Evolutionary conservation across 2,329 filamentous ascomycete genomes (phyloP).

Genomic region (Phialemoniopsis sp.): DNA sequence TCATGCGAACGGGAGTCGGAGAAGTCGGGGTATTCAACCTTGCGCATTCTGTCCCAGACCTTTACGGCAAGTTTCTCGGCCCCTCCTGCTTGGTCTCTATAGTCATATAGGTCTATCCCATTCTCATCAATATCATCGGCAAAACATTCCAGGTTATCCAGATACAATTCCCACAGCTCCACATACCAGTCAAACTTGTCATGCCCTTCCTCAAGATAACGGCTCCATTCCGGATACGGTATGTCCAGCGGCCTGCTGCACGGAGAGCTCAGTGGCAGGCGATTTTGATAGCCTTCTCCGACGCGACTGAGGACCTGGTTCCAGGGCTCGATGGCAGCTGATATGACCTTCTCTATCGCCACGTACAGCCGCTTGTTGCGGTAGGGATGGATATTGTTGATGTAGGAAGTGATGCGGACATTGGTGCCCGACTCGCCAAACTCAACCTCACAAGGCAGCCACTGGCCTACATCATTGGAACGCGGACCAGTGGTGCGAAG

Average conservation of each 20-base stretch:
- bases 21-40: constrained; percentile 10
- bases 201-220: no score
- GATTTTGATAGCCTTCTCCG: not conserved
- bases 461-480: constrained; percentile 21
- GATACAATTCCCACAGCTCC: no score
- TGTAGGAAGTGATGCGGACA: constrained; percentile 33
- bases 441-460: constrained; percentile 29
- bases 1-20: constrained; percentile 5
- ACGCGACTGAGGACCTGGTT: constrained; percentile 18
- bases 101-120: no score
- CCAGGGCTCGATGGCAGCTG: constrained; percentile 34
- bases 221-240: no score
- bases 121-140: not conserved
- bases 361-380: constrained; percentile 24
- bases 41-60: not conserved
- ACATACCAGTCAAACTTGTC: no score
- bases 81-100: no score
- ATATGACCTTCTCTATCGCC: constrained; percentile 27
- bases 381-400: constrained; percentile 38
- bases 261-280: no score
- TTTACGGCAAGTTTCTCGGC: not conserved
- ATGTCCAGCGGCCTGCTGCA: no score
- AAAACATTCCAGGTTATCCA: no score
- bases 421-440: constrained; percentile 15
- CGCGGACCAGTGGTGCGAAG: constrained; percentile 1